Evolutionary conservation across 306 rosid species (phyloP).

Genomic region (Luffa acutangula): DNA sequence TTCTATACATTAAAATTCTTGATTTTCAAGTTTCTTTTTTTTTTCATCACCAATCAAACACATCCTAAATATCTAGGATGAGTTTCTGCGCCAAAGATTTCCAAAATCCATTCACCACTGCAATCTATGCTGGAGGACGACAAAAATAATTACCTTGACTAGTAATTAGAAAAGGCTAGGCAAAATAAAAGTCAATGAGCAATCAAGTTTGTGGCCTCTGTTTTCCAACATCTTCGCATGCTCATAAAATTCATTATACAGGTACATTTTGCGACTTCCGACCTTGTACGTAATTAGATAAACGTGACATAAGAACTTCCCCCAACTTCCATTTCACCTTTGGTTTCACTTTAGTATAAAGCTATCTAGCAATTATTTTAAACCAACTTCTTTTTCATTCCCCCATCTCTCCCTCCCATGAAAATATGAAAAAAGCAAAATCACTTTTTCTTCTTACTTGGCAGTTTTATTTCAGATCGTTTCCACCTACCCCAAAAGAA

Average conservation of each 20-base stretch:
- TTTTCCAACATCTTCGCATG: background rate
- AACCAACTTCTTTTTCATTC: background rate
- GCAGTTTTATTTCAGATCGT: background rate
- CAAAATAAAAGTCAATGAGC: background rate
- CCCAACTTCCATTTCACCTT: background rate
- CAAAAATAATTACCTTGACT: background rate
- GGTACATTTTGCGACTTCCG: background rate
- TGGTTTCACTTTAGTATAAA: conserved; percentile 4
- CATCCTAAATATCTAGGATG: background rate
- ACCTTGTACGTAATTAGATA: background rate
- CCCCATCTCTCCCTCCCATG: background rate
- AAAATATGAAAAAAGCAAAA: background rate
- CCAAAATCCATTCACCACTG: background rate
- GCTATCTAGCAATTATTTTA: background rate
- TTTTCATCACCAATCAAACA: background rate
- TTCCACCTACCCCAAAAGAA: conserved; percentile 6
- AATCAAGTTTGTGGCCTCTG: background rate
- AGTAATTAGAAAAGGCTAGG: background rate
- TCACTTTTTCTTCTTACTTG: background rate
- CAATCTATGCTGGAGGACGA: background rate
- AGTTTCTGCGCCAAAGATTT: background rate
- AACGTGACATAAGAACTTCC: background rate
- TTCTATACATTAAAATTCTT: background rate
- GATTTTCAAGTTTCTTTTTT: background rate
- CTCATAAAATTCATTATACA: background rate